Conservation (phyloP, 2,329 filamentous ascomycete species). For the Paecilomyces sp. region DNA sequence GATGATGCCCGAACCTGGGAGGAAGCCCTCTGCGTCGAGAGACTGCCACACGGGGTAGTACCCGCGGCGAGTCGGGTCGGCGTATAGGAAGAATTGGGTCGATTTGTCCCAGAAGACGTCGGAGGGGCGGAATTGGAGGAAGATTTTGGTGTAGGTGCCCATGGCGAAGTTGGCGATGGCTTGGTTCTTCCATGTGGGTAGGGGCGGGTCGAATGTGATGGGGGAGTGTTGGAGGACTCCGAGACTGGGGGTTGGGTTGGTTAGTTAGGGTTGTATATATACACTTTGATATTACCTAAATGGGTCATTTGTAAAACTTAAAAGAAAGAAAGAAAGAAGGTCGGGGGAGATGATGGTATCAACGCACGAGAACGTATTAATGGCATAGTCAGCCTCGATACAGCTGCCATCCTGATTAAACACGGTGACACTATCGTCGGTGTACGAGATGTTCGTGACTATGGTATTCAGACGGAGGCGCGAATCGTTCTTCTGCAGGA, state of each 20-base stretch:
- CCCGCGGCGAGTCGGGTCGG: constrained; percentile 40
- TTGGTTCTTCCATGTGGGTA: constrained; percentile 58
- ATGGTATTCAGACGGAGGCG: constrained; percentile 53
- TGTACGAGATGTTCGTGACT: constrained; percentile 50
- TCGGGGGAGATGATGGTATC: too few relatives aligned
- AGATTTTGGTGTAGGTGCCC: constrained; percentile 68
- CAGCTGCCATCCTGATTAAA: constrained; percentile 49
- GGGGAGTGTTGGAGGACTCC: constrained; percentile 59
- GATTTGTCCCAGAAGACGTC: constrained; percentile 56
- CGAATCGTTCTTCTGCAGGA: constrained; percentile 49
- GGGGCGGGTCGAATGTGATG: constrained; percentile 50
- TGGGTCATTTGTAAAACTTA: too few relatives aligned
- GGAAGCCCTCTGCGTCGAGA: constrained; percentile 50
- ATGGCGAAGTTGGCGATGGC: constrained; percentile 60
- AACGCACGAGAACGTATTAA: constrained; percentile 54
- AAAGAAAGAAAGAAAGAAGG: too few relatives aligned
- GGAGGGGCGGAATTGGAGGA: constrained; percentile 54
- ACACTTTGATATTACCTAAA: too few relatives aligned
- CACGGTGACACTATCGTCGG: constrained; percentile 46
- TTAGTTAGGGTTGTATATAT: too few relatives aligned
- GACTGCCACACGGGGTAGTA: constrained; percentile 60
- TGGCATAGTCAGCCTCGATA: constrained; percentile 54
- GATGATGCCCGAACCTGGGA: constrained; percentile 56
- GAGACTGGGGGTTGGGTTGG: constrained; percentile 21
- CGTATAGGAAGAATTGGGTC: constrained; percentile 50